Base-by-base conservation (phyloP, 169 alveolate species). In the Theileria luwenshuni region DNA sequence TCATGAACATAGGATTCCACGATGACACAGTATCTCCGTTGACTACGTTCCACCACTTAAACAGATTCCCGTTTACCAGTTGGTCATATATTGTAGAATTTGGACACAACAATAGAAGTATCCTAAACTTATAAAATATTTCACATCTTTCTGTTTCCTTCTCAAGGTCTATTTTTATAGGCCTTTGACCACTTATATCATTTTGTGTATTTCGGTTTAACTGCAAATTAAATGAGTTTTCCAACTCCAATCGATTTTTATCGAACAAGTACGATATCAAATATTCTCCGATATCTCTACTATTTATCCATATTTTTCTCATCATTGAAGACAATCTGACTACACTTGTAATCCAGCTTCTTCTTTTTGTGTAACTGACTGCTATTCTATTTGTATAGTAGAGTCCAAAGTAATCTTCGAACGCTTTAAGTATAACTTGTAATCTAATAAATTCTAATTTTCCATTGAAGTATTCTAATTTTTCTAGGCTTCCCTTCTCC, bases 21-120 rank as follows among this genome's bases (percentile, higher is more conserved):
- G 81, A 71, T 32, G 48, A 47, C 27, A 79, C 87, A 38, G 54
- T 21, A 13, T 47, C 76, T 30, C 69, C 83, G 41, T 71, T 63
- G 32, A 71, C 77, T 64, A 79, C n/a, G 32, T 25, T 32, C 89
- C 89, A 81, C 89, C 81, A 74, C 25, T 49, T 81, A 30, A 64
- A 73, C 45, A 81, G 42, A n/a, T 42, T 45, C 13, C 89, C 89
- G 32, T 81, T 62, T 19, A 73, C 69, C 12, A 64, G 35, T 7
- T 52, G 42, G 56, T 38, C 33, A 47, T 81, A 81, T 0, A 72
- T 23, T 0, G 89, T 65, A 7, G 71, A 27, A 23, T 67, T 81
- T 2, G 89, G 89, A 38, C 89, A 81, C 76, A 73, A 32, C 51
- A 81, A 28, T 41, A 74, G 48, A 23, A 81, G 27, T 51, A 81